These are phyloP conservation scores for Clonostachys chloroleuca DNA, from an alignment of 2,329 filamentous ascomycete species.

Conservation along the genomic window DNA sequence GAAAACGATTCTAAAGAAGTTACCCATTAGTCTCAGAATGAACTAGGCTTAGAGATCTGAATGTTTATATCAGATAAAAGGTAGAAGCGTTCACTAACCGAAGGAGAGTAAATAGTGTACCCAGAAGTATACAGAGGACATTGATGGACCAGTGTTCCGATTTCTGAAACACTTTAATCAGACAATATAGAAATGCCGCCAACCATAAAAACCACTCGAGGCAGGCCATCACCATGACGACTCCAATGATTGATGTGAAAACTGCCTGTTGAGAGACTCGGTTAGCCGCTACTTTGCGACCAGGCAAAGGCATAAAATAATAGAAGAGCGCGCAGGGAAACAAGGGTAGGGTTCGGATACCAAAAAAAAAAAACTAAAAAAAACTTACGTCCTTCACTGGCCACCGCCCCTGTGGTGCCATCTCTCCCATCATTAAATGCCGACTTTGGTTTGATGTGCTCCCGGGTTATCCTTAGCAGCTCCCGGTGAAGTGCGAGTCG, in stretches of 20 bases:
- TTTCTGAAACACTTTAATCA: constrained; percentile 83
- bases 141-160: constrained; percentile 84
- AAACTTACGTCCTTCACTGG: no score
- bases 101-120: constrained; percentile 66
- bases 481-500: no score
- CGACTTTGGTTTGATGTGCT: no score
- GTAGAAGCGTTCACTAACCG: constrained; percentile 48
- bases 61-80: background rate
- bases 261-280: constrained; percentile 37
- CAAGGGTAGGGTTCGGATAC: no score
- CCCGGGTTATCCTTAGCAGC: no score
- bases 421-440: no score
- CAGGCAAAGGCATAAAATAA: no score
- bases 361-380: no score
- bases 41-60: background rate
- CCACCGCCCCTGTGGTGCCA: no score
- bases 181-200: constrained; percentile 87
- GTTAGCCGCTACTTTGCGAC: no score
- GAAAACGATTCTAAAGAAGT: constrained; percentile 65
- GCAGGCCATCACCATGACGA: constrained; percentile 78
- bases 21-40: constrained; percentile 6
- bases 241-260: constrained; percentile 76
- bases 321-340: no score
- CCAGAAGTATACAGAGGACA: constrained; percentile 72
- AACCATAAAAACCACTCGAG: constrained; percentile 96